Evolutionary conservation across 192 early-diverging fungal species (phyloP), one percentile per base, ranked within the genome.

Genomic region (Physocladia obscura): DNA sequence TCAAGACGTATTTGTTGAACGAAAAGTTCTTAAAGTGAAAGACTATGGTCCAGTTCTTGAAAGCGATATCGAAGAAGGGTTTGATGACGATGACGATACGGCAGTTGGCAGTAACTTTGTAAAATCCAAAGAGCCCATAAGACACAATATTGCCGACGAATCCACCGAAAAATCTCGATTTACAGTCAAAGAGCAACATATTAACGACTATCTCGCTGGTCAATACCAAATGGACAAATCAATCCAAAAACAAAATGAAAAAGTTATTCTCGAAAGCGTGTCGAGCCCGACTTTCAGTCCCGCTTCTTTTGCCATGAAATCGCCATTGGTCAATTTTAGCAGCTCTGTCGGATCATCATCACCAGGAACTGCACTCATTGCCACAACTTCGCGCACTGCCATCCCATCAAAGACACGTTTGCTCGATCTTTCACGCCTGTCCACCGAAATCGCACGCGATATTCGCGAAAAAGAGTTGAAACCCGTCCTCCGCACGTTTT

Each of bases 1-100:
- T 49, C 62, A 79, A 27, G 92, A 96, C 60, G 90, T 99, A 59
- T 99, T 95, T 82, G 87, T 98, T 34, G 97, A 99, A 84, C 93
- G 96, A 65, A 99, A 99, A 31, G 65, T 68, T 11, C 65, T 68
- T 38, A 68, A 68, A 57, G 37, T 68, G 22, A 68, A 68, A 22
- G 36, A 62, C n/a, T 11, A 44, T 26, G 24, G 38, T 27, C 3
- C 26, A 4, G 36, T 6, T 4, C 4, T 26, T 24, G 59, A 62
- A 26, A 21, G 19, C 37, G 24, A 31, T 22, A 52, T 51, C 4
- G 62, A 65, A 35, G 62, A 65, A 11, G 29, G 29, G 2, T 37
- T 27, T 1, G 63, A 67, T 21, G 50, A 56, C 15, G 62, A 65
- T 21, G 62, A 65, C 21, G 29, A 1, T n/a, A 26, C 39, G 4